phyloP scores from a whole-genome alignment of 768 basidiomycete genomes.

The Mycena haematopus region DNA sequence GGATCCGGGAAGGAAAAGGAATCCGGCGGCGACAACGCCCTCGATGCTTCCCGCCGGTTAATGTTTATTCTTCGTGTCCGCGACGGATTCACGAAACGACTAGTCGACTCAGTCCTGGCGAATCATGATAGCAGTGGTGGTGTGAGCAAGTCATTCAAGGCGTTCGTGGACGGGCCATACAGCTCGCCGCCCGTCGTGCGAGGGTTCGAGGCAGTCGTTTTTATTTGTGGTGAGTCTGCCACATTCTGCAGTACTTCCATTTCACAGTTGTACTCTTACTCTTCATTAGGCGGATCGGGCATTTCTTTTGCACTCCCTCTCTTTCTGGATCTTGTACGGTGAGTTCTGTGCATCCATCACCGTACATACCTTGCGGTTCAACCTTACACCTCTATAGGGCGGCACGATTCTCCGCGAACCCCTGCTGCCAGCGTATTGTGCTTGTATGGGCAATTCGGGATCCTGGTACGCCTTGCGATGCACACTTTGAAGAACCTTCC shows the following conservation, averaged over 20 bases:
- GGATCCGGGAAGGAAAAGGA: neutral
- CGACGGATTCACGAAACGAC: conserved; percentile 56
- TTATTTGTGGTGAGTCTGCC: conserved; percentile 46
- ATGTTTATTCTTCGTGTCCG: conserved; percentile 57
- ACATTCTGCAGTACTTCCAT: too few species aligned
- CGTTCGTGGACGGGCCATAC: conserved; percentile 46
- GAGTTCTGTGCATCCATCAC: conserved; percentile 22
- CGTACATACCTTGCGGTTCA: neutral
- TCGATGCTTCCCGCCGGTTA: conserved; percentile 34
- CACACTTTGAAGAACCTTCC: neutral
- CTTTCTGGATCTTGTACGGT: conserved; percentile 51
- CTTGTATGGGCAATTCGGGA: conserved; percentile 56
- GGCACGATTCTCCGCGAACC: conserved; percentile 32
- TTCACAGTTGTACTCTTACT: neutral
- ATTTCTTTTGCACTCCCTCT: conserved; percentile 54
- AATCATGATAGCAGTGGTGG: neutral
- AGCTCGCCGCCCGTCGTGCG: conserved; percentile 44
- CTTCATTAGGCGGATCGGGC: conserved; percentile 52
- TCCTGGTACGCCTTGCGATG: conserved; percentile 35
- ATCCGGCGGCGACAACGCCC: neutral
- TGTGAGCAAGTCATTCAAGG: conserved; percentile 10
- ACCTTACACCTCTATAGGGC: conserved; percentile 32
- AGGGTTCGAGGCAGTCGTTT: conserved; percentile 45
- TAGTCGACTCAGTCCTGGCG: conserved; percentile 29
- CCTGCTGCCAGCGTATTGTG: conserved; percentile 39